These are phyloP conservation scores for Trichosporon inkin DNA, from an alignment of 1,284 basidiomycete genomes.

Conservation along the genomic window DNA sequence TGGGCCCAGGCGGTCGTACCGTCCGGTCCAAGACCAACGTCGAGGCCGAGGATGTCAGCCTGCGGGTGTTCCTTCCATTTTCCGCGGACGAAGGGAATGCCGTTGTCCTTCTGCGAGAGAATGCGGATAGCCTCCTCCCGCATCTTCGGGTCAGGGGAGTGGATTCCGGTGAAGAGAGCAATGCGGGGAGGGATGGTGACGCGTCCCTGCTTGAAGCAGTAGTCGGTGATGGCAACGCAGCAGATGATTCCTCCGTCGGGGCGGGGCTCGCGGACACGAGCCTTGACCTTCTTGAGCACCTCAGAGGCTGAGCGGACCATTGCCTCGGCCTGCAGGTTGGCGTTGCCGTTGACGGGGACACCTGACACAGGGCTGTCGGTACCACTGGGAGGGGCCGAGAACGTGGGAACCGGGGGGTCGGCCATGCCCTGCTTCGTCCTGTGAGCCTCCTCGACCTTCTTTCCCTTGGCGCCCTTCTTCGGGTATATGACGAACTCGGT, in stretches of 20 bases:
- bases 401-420: conserved; percentile 9
- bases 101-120: conserved; percentile 35
- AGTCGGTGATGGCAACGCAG: conserved; percentile 63
- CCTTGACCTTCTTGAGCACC: conserved; percentile 11
- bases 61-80: conserved; percentile 45
- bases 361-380: conserved; percentile 17
- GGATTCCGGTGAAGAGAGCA: conserved; percentile 31
- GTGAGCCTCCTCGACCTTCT: conserved; percentile 12
- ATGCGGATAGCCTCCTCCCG: conserved; percentile 30
- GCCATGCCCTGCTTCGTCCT: conserved; percentile 18
- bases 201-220: conserved; percentile 70
- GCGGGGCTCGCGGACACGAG: conserved; percentile 29
- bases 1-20: conserved; percentile 33
- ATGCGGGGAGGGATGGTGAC: conserved; percentile 67
- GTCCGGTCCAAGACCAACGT: conserved; percentile 29
- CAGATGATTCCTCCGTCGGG: conserved; percentile 56
- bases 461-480: conserved; percentile 52
- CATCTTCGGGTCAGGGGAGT: conserved; percentile 22
- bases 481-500: conserved; percentile 64
- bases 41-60: conserved; percentile 31
- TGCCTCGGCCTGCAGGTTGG: background rate
- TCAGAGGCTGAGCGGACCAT: conserved; percentile 10
- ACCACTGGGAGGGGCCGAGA: conserved; percentile 16
- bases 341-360: conserved; percentile 8
- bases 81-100: conserved; percentile 36